phyloP scores from a whole-genome alignment of 129 eudicot genomes.

The Escallonia rubra region DNA sequence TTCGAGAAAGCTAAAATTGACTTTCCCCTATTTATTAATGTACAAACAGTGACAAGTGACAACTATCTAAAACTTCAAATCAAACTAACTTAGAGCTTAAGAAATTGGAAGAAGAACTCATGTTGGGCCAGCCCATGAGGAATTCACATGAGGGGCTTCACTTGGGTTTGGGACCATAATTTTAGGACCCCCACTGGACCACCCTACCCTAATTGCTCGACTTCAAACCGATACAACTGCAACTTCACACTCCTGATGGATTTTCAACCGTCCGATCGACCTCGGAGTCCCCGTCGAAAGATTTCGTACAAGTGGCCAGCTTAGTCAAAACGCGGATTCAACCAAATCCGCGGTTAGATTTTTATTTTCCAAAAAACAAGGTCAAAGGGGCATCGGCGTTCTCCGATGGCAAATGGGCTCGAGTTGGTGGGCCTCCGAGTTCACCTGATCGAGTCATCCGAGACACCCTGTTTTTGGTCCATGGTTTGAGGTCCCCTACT shows the following conservation, averaged over 20 bases:
- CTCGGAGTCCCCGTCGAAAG: not conserved
- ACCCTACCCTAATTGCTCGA: not conserved
- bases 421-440: no score
- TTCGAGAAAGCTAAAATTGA: no score
- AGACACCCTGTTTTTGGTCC: no score
- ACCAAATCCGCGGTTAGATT: no score
- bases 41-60: not conserved
- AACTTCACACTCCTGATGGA: not conserved
- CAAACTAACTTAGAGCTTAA: not conserved
- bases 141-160: not conserved
- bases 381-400: no score
- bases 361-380: no score
- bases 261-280: not conserved
- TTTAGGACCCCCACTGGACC: not conserved
- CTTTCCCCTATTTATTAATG: not conserved
- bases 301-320: no score
- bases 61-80: not conserved
- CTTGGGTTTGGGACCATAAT: not conserved
- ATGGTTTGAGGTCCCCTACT: not conserved
- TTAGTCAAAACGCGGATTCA: no score
- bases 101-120: not conserved
- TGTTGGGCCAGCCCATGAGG: not conserved
- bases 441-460: no score
- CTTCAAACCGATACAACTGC: not conserved
- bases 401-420: no score